Evolutionary conservation across 2,329 filamentous ascomycete species (phyloP), one percentile per base, ranked within the genome.

Genomic region (Uncinocarpus reesii): DNA sequence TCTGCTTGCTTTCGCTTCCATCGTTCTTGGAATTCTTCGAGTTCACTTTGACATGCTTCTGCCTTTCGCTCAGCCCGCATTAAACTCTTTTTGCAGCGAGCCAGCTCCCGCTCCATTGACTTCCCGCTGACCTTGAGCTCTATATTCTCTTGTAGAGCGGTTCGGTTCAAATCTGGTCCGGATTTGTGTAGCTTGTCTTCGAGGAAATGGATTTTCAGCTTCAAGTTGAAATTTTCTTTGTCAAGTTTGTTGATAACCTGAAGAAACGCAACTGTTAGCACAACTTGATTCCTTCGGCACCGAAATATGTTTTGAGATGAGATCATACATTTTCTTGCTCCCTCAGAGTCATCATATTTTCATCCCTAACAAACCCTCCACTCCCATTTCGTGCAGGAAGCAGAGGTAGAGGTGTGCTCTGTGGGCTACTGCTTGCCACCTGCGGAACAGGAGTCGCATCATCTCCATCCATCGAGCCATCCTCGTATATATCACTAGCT

Each of bases 181-280:
- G 84, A 80, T 64, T 93, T 95, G 46, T 83, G 79, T 42, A 98
- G 70, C 11, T 86, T 86, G 57, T 96, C 87, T 64, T 98, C 88
- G 48, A 98, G 76, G 64, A 94, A 98, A 65, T 96, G 88, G 46
- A 96, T 95, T 66, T 95, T 95, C 57, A 96, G 77, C 67, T 96
- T 96, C 47, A 98, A 74, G 20, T 87, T 87, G 62, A 96, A 98
- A 62, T 98, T 98, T 62, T 96, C 92, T 71, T 98, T 98, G 62
- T 95, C 88, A 58, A 98, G 90, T 61, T 86, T 86, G 69, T 95
- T 86, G 57, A 98, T 90, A 56, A 80, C 79, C 74, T 79, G 52
- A 16, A 16, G 32, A 36, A 16, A 2, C 6, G 31, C 4, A 23
- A 3, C 26, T n/a, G 35, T 51, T 21, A 52, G 36, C 16, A 34